Evolutionary conservation across 169 alveolate genomes (phyloP), one percentile per base, ranked within the genome.

Genomic region (Plasmodium knowlesi): DNA sequence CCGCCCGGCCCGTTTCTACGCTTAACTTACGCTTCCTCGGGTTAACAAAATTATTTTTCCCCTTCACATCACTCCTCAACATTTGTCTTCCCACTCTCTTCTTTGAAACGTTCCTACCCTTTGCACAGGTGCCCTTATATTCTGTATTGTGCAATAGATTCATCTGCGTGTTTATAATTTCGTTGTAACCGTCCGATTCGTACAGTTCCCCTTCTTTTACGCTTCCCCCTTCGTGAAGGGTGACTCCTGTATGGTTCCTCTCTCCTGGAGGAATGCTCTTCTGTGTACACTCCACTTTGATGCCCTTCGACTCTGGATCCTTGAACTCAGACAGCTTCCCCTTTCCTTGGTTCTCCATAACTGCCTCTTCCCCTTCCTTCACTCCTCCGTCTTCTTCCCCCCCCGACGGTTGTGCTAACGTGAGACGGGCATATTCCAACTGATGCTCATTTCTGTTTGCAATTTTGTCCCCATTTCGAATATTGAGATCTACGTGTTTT

Each of bases 11-110:
- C 22, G 41, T 19, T 50, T 50, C 72, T 14, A 78, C 46, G 32
- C 37, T 88, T 88, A n/a, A 39, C 22, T 88, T 79, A 8, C 82
- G 84, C 72, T 88, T 79, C 82, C 94, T 88, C 81, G 94, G 94
- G 39, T 88, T 88, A 54, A 88, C 71, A 88, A 88, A 88, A 41
- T 79, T 32, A 1, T 28, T 88, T 88, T 78, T 88, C 30, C 32
- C 5, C 46, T 83, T 83, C 53, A 67, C 37, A 67, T 67, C 46
- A 46, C 22, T 37, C 30, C 50, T 83, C n/a, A 67, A 61, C 70
- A 54, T 82, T 82, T 82, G 67, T 14, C 54, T n/a, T 14, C 50
- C 54, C 16, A 22, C 89, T 54, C 39, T 82, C 19, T 16, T 54
- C 67, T 46, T 41, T 9, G 46, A 19, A 22, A 39, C 39, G 41